Percentiles rank a stretch among this genome's conserved stretches.
Evolutionary conservation across 305 asterid species (phyloP).

Genomic region (Fraxinus ornus): DNA sequence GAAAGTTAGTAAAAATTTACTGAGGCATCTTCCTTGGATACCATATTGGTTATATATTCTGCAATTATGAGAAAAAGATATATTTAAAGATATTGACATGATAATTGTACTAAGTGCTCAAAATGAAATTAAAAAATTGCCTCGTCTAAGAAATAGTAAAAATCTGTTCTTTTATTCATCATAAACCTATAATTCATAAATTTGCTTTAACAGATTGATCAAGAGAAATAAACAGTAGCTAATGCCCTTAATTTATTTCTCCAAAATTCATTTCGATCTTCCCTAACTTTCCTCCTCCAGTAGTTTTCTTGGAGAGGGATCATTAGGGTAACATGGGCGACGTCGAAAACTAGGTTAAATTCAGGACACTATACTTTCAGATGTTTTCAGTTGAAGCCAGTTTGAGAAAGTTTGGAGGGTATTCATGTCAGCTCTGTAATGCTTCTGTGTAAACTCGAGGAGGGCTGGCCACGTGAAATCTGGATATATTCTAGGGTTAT

Average conservation of each 20-base stretch:
- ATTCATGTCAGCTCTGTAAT: slow-evolving; percentile 81
- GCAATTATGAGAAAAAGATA: neutral
- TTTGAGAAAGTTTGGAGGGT: slow-evolving; percentile 60
- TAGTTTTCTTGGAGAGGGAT: neutral
- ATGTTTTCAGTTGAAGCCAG: slow-evolving; percentile 49
- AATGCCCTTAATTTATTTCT: neutral
- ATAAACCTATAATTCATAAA: neutral
- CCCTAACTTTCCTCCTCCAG: neutral
- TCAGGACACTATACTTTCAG: slow-evolving; percentile 4
- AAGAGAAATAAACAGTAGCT: neutral
- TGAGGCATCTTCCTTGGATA: slow-evolving; percentile 22
- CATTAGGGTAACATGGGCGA: neutral
- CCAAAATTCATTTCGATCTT: neutral
- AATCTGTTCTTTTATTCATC: neutral
- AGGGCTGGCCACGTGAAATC: slow-evolving; percentile 69
- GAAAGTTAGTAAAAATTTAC: neutral
- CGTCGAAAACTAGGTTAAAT: neutral
- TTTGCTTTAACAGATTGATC: neutral
- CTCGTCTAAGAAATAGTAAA: neutral
- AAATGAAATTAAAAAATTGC: slow-evolving; percentile 31
- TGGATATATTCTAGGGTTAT: slow-evolving; percentile 65
- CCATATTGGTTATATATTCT: slow-evolving; percentile 2
- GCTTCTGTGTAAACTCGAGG: slow-evolving; percentile 74
- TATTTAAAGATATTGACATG: slow-evolving; percentile 13
- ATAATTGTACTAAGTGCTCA: neutral